Base-by-base conservation (phyloP, 192 early-diverging fungal genomes). In the Umbelopsis vinacea region DNA sequence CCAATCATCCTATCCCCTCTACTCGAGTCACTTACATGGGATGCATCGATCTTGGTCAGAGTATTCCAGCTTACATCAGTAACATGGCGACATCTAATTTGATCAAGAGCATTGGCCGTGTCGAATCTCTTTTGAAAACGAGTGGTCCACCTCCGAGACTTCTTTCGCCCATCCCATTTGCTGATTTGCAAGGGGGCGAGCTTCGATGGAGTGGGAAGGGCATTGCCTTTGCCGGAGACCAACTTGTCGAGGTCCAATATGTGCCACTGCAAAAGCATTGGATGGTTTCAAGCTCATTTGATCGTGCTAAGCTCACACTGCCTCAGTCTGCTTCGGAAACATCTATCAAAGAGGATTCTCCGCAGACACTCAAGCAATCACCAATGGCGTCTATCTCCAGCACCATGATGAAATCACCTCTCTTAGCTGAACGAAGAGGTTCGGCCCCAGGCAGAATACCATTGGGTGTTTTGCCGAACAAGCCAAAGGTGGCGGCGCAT, bases 1-100 rank as follows among this genome's bases (percentile, higher is more conserved):
- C 78, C 29, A 86, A 78, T 21, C 85, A 86, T 70, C 85, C 82
- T 12, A 86, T 86, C 47, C 82, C 82, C 6, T 86, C 85, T 2
- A 84, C 79, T 6, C 82, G 82, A 1, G 85, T 81, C 22, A 86
- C 85, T 0, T 84, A 74, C 43, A 81, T 86, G 53, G 75, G 74
- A 7, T 78, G 82, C 11, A 47, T 84, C 47, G 85, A 86, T 53
- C 68, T 86, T 11, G 85, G 85, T 11, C 71, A 76, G 8, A 80
- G 79, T 9, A 77, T 86, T 12, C 85, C 85, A 19, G 71, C 81
- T 8, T 75, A 79, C 50, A 63, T 86, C 26, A 86, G 85, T 35
- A 81, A 81, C 7, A 68, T 86, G 71, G 68, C 82, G 23, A 77
- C 78, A 17, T 79, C 75, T 24, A 78, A 70, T 69, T 33, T 55